Conservation (phyloP, 495 filamentous ascomycete genomes). For the Melanomma pulvis-pyrius region DNA sequence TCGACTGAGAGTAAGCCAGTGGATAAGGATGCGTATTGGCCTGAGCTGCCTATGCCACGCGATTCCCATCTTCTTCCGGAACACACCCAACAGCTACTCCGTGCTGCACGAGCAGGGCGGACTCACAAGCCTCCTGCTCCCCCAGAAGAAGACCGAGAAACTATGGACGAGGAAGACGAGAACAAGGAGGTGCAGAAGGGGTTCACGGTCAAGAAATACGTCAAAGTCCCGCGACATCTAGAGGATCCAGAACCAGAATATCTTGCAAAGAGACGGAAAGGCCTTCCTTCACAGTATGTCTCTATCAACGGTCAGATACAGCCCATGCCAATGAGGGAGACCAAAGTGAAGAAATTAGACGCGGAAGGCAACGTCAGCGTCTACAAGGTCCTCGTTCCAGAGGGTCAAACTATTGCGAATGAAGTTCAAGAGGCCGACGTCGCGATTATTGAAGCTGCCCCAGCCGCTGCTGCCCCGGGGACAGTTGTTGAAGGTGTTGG, state of each 20-base stretch:
- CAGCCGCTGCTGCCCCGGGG: constrained; percentile 57
- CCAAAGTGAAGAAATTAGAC: constrained; percentile 75
- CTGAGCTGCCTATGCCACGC: constrained; percentile 76
- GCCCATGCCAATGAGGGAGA: constrained; percentile 64
- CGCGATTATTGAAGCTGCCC: constrained; percentile 41
- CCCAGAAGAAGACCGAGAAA: constrained; percentile 48
- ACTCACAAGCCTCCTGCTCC: constrained; percentile 64
- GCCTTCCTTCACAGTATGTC: constrained; percentile 60
- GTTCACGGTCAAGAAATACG: constrained; percentile 77
- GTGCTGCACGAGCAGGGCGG: constrained; percentile 74
- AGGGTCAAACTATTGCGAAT: constrained; percentile 79
- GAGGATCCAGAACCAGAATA: constrained; percentile 78
- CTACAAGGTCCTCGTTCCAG: constrained; percentile 76
- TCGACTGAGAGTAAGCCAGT: constrained; percentile 51
- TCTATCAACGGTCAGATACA: constrained; percentile 50
- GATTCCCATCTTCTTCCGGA: constrained; percentile 79
- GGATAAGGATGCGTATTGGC: constrained; percentile 56
- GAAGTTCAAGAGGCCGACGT: constrained; percentile 68
- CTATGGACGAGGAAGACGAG: constrained; percentile 54
- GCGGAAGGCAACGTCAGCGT: constrained; percentile 76
- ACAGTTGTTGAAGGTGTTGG: constrained; percentile 65
- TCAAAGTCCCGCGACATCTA: constrained; percentile 71
- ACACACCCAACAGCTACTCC: constrained; percentile 76
- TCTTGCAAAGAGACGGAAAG: constrained; percentile 83
- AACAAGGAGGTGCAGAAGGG: constrained; percentile 61